These are phyloP conservation scores for Tuber indicum DNA, from an alignment of 495 filamentous ascomycete genomes.

Conservation along the genomic window DNA sequence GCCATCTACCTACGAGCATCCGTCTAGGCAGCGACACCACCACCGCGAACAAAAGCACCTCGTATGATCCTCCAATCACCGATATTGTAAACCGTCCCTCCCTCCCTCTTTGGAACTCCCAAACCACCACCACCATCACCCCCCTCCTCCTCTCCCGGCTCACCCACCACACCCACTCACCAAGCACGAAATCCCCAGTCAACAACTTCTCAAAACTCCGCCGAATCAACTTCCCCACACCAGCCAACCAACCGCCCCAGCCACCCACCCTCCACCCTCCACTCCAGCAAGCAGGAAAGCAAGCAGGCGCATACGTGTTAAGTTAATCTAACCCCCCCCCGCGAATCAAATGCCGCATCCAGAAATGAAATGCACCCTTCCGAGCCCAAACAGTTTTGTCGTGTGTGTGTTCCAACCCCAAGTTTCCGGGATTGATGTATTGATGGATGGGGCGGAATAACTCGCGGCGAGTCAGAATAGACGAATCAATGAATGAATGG, in stretches of 20 bases:
- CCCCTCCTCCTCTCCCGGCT: neutral
- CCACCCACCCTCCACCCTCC: neutral
- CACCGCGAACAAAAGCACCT: neutral
- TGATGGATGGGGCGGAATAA: too few species aligned
- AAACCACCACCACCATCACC: neutral
- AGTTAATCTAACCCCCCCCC: neutral
- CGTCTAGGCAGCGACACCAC: constrained; percentile 1
- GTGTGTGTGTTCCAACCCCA: neutral
- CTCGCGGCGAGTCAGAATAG: too few species aligned
- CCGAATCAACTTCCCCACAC: neutral
- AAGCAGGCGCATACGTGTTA: neutral
- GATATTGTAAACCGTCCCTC: neutral
- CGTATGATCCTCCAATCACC: neutral
- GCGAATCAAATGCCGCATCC: neutral
- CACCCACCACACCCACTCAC: neutral
- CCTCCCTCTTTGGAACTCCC: neutral
- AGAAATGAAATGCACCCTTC: neutral
- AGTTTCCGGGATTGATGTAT: neutral
- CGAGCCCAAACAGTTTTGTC: neutral
- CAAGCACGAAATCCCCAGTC: too few species aligned
- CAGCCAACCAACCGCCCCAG: neutral
- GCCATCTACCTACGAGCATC: neutral
- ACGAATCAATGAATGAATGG: too few species aligned
- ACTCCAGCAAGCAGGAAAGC: too few species aligned
- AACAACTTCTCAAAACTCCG: neutral